Base-by-base conservation (phyloP, 1,139 yeast genomes). In the Arxiozyma heterogenica region DNA sequence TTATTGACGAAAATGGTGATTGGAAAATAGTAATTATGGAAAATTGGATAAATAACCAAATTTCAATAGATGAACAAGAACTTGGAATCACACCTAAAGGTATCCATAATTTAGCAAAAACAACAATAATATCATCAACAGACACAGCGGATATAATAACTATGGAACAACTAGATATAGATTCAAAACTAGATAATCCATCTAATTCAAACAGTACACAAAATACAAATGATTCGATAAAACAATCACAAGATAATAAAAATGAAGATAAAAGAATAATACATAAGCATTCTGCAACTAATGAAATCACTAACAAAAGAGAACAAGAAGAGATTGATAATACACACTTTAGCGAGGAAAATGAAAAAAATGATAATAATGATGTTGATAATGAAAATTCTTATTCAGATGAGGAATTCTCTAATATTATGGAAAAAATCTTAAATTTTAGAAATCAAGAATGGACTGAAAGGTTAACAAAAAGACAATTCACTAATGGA, bases 391-490 rank as follows among this genome's bases (percentile, higher is more conserved):
- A 27, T 12, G 55, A 43, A 1, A 38, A n/a, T 9, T 18, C 25
- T n/a, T 51, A 53, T 9, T 55, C 57, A 17, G 61, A 63, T 21
- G 56, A 56, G 43, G 59, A 60, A 11, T 23, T 64, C 7, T 83
- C 81, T 59, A 76, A 77, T 11, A 51, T 56, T 8, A 41, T 84
- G 3, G 80, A 80, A 55, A 75, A 75, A 30, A 78, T 80, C 41
- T 71, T 86, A 64, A 80, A 80, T 55, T 82, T 82, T 68, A 76
- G 86, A 55, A 82, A 82, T 48, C 73, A 74, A 0, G 72, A 83
- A 21, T 91, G 97, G 96, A 80, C 83, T 58, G 94, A 86, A 34
- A 74, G 95, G 49, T 75, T 90, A 34, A 78, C 84, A 17, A 83
- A 80, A 58, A 80, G 96, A 55, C 80, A 80, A 61, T 93, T 86